These are phyloP conservation scores for Melastoma candidum DNA, from an alignment of 441 rosid genomes.

Conservation along the genomic window DNA sequence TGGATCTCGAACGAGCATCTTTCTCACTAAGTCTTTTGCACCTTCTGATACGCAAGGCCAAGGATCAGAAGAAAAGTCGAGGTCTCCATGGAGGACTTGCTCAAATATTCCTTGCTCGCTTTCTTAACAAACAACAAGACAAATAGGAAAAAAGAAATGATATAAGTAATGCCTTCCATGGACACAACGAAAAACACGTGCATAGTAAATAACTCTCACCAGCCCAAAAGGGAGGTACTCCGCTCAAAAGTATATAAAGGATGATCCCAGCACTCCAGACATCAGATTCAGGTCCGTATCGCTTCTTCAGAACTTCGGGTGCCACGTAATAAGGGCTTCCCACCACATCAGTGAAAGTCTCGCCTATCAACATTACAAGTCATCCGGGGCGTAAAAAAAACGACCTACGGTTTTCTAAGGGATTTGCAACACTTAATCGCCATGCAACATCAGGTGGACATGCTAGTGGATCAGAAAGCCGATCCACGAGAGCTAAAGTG, in stretches of 20 bases:
- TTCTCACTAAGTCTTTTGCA: constrained; percentile 82
- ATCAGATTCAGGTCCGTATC: constrained; percentile 88
- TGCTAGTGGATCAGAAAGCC: too few relatives aligned
- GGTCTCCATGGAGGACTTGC: constrained; percentile 88
- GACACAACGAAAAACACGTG: not conserved
- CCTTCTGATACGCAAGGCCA: constrained; percentile 95
- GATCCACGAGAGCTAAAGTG: too few relatives aligned
- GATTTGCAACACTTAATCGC: too few relatives aligned
- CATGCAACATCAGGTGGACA: too few relatives aligned
- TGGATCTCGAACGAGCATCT: constrained; percentile 90
- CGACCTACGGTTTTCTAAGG: not conserved
- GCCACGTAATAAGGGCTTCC: constrained; percentile 98
- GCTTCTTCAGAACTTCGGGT: constrained; percentile 86
- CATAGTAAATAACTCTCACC: constrained; percentile 32
- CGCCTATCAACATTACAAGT: constrained; percentile 33
- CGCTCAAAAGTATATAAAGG: constrained; percentile 78
- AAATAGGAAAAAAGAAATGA: not conserved
- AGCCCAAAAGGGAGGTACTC: constrained; percentile 99
- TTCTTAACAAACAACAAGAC: constrained; percentile 30
- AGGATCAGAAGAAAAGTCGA: constrained; percentile 88
- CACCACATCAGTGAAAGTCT: constrained; percentile 75
- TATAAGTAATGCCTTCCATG: not conserved
- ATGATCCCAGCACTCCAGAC: constrained; percentile 99
- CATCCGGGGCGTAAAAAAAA: constrained; percentile 4
- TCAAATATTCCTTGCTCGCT: constrained; percentile 84